Conservation (phyloP, 2,329 filamentous ascomycete genomes). For the Achaetomium macrosporum region DNA sequence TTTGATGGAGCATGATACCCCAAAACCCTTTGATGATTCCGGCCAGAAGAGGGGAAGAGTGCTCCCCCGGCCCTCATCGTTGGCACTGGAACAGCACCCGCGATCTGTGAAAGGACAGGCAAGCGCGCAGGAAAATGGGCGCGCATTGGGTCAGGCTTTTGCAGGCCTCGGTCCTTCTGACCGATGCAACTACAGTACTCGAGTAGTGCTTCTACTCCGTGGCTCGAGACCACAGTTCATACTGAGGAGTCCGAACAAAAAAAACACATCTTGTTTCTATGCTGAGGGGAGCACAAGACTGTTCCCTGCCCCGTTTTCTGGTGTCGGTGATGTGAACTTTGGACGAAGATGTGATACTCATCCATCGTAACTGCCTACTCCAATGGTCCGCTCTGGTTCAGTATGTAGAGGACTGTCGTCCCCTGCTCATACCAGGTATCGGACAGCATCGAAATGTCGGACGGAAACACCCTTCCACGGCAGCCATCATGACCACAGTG, state of each 20-base stretch:
- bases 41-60: slow-evolving; percentile 20
- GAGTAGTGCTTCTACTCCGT: slow-evolving; percentile 18
- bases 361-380: too few species aligned
- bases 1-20: slow-evolving; percentile 28
- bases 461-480: too few species aligned
- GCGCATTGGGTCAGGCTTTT: slow-evolving; percentile 22
- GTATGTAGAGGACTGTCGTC: too few species aligned
- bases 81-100: slow-evolving; percentile 23
- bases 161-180: slow-evolving; percentile 19
- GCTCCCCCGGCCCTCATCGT: slow-evolving; percentile 13
- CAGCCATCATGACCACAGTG: too few species aligned
- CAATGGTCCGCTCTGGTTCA: too few species aligned
- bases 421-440: too few species aligned
- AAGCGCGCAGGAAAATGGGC: slow-evolving; percentile 13
- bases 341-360: background rate
- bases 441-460: too few species aligned
- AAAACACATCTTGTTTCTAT: slow-evolving; percentile 10
- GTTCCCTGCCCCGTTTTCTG: background rate
- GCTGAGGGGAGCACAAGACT: background rate
- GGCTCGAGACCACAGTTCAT: slow-evolving; percentile 23
- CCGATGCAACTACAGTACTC: slow-evolving; percentile 10
- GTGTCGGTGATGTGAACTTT: background rate
- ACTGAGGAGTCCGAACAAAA: slow-evolving; percentile 24
- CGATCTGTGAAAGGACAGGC: slow-evolving; percentile 18
- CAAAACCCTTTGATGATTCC: slow-evolving; percentile 22